These are phyloP conservation scores for Gypsophila paniculata DNA, from an alignment of 179 eudicot species.

Conservation along the genomic window DNA sequence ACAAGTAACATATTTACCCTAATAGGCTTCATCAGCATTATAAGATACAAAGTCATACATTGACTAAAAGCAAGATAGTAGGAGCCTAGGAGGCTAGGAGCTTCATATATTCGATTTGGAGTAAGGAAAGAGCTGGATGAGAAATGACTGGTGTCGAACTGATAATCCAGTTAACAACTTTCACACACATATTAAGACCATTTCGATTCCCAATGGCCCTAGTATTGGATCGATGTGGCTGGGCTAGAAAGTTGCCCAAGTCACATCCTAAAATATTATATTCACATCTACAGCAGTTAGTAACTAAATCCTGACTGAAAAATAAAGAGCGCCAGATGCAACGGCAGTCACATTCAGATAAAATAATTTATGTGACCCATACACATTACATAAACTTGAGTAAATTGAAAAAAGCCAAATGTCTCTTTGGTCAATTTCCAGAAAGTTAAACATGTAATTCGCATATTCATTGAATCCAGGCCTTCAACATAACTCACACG, in stretches of 20 bases:
- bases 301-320: background rate
- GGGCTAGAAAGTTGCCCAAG: background rate
- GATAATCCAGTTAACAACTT: background rate
- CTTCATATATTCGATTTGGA: too few species aligned
- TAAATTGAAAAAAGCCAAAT: background rate
- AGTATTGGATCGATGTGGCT: background rate
- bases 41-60: background rate
- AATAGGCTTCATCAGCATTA: background rate
- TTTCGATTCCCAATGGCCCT: background rate
- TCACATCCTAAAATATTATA: background rate
- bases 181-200: background rate
- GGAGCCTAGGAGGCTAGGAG: background rate
- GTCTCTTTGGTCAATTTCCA: background rate
- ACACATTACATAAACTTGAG: background rate
- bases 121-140: background rate
- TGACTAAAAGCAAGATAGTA: background rate
- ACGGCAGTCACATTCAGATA: background rate
- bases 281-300: background rate
- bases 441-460: constrained; percentile 10
- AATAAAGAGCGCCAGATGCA: background rate
- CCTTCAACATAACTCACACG: constrained; percentile 8
- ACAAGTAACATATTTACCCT: constrained; percentile 11
- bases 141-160: background rate
- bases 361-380: background rate
- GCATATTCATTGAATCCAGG: background rate